phyloP scores from a whole-genome alignment of 2,329 filamentous ascomycete species.

The Myriangium duriaei region DNA sequence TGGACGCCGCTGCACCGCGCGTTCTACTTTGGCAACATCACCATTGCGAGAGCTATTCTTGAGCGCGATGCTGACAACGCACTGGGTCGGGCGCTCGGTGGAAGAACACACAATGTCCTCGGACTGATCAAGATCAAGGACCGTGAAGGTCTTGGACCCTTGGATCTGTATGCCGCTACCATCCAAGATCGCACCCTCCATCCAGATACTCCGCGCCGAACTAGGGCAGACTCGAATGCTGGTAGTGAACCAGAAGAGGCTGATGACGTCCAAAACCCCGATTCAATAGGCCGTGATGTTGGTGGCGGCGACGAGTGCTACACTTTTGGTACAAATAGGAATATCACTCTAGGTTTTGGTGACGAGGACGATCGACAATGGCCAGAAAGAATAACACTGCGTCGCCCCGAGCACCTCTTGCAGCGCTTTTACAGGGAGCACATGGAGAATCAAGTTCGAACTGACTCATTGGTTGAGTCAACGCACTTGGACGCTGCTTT shows the following conservation, averaged over 20 bases:
- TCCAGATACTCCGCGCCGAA: constrained; percentile 24
- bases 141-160: constrained; percentile 83
- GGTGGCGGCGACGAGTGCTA: constrained; percentile 67
- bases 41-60: constrained; percentile 71
- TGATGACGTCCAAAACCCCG: constrained; percentile 12
- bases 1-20: constrained; percentile 93
- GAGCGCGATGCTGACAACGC: constrained; percentile 61
- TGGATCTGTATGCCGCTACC: constrained; percentile 82
- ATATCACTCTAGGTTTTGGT: constrained; percentile 82
- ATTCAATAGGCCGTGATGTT: constrained; percentile 6
- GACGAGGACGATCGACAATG: constrained; percentile 91
- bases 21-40: constrained; percentile 78
- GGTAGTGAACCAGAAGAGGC: constrained; percentile 34
- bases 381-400: constrained; percentile 68
- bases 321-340: constrained; percentile 93
- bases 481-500: constrained; percentile 12
- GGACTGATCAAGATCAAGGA: constrained; percentile 91
- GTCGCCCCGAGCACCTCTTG: constrained; percentile 65
- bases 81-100: constrained; percentile 47
- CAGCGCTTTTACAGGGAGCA: constrained; percentile 61
- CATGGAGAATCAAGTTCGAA: constrained; percentile 31
- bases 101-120: constrained; percentile 49
- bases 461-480: constrained; percentile 15
- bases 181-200: constrained; percentile 62
- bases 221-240: constrained; percentile 20